A percentile compares a stretch with the other conserved stretches of the same genome.
Conservation (phyloP, 495 filamentous ascomycete genomes). For the Apodospora peruviana region DNA sequence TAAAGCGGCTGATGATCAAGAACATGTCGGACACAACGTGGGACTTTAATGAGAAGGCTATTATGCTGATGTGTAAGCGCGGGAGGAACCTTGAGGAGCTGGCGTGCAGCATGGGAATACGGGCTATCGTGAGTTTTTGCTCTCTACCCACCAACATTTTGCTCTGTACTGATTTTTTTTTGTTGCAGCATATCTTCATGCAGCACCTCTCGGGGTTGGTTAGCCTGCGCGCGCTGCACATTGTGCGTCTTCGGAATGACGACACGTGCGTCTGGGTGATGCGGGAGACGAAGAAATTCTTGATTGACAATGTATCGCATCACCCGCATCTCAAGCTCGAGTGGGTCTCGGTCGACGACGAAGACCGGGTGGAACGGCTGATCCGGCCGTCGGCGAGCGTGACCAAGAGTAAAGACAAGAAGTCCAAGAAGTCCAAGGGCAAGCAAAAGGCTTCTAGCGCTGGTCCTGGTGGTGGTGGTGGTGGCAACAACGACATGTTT, state of each 20-base stretch:
- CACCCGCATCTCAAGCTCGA: conserved; percentile 46
- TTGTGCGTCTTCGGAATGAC: conserved; percentile 43
- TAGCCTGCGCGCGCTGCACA: conserved; percentile 48
- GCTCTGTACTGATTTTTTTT: conserved; percentile 1
- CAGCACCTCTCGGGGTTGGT: conserved; percentile 42
- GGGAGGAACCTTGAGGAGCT: conserved; percentile 49
- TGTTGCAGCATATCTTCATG: conserved; percentile 44
- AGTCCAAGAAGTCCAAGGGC: conserved; percentile 17
- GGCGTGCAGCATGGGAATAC: conserved; percentile 44
- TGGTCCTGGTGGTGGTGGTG: background rate
- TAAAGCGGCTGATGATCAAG: conserved; percentile 45
- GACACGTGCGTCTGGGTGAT: conserved; percentile 45
- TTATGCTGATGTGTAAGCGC: conserved; percentile 40
- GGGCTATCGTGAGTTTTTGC: conserved; percentile 43
- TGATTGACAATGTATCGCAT: conserved; percentile 48
- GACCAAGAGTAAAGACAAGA: conserved; percentile 22
- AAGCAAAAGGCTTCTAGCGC: conserved; percentile 22
- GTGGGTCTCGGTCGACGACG: conserved; percentile 46
- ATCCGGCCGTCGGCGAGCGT: conserved; percentile 21
- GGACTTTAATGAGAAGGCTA: conserved; percentile 49
- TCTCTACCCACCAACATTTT: too few relatives aligned
- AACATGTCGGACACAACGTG: conserved; percentile 44
- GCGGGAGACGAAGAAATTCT: conserved; percentile 45
- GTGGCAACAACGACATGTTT: conserved; percentile 8
- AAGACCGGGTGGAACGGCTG: conserved; percentile 36